Evolutionary conservation across 768 basidiomycete genomes (phyloP).

Genomic region (Clitopilus passeckerianus): DNA sequence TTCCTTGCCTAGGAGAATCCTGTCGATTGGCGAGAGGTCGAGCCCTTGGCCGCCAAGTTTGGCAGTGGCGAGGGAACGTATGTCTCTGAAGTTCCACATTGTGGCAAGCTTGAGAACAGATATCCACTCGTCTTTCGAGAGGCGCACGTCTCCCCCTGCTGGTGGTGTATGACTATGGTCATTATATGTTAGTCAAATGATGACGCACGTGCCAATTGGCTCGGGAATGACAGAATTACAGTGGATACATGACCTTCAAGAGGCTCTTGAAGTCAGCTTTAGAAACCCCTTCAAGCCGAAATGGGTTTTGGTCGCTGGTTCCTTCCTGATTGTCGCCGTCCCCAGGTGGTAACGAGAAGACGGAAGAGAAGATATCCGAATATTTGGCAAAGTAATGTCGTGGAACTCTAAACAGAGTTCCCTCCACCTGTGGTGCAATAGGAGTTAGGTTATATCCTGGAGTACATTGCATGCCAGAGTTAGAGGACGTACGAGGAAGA

Average conservation of each 20-base stretch:
- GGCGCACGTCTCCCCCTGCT: background rate
- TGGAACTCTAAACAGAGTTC: conserved; percentile 20
- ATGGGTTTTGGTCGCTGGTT: conserved; percentile 16
- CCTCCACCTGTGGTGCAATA: conserved; percentile 20
- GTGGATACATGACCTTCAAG: conserved; percentile 19
- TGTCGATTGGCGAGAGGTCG: conserved; percentile 16
- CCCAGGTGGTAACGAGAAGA: conserved; percentile 14
- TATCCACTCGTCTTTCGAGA: conserved; percentile 25
- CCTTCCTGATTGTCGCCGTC: conserved; percentile 13
- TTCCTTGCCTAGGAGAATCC: conserved; percentile 25
- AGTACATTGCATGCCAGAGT: background rate
- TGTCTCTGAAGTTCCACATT: conserved; percentile 28
- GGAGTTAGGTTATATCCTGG: background rate
- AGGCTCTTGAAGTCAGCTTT: conserved; percentile 16
- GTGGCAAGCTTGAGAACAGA: conserved; percentile 31
- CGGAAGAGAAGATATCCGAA: conserved; percentile 16
- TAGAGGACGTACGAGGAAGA: conserved; percentile 7
- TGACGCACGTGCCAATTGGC: background rate
- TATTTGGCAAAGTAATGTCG: conserved; percentile 15
- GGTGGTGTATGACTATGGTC: background rate
- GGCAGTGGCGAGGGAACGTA: conserved; percentile 23
- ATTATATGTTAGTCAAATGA: background rate
- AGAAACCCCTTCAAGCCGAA: conserved; percentile 17
- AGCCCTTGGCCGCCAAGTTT: conserved; percentile 10
- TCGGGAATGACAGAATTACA: conserved; percentile 7